A percentile compares a stretch with the other conserved stretches of the same genome.
phyloP scores from a whole-genome alignment of 78 protist genomes.

The Planoprotostelium fungivorum region DNA sequence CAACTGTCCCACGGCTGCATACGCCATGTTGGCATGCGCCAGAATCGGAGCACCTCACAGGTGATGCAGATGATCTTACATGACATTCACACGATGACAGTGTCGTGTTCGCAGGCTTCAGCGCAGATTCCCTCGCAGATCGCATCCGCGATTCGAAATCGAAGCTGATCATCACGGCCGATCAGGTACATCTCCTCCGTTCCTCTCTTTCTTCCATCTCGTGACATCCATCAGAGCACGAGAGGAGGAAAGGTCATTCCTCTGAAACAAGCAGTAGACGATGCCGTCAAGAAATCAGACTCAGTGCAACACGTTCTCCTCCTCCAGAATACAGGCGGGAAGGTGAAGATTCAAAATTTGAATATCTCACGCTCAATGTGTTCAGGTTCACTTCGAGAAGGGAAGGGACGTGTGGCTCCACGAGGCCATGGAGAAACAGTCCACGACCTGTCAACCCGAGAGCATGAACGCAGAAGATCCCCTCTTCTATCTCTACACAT shows the following conservation, averaged over 20 bases:
- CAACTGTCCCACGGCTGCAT: constrained; percentile 72
- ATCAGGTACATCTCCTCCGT: constrained; percentile 42
- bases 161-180: constrained; percentile 72
- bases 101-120: constrained; percentile 72
- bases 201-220: too few species aligned
- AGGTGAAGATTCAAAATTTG: neutral
- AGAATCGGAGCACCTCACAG: constrained; percentile 90
- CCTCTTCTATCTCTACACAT: constrained; percentile 84
- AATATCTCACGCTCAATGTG: neutral
- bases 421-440: constrained; percentile 47
- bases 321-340: constrained; percentile 16
- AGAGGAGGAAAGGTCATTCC: constrained; percentile 64
- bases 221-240: constrained; percentile 2
- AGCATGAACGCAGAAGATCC: constrained; percentile 87
- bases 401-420: constrained; percentile 9
- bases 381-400: neutral
- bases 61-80: neutral
- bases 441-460: constrained; percentile 46
- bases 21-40: constrained; percentile 95
- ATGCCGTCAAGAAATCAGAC: constrained; percentile 14
- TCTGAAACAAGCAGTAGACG: constrained; percentile 62
- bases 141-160: constrained; percentile 69
- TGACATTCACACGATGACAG: constrained; percentile 26
- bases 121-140: constrained; percentile 52
- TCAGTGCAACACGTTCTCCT: constrained; percentile 29